Percentiles rank a stretch among this genome's conserved stretches.
These are phyloP conservation scores for Pythium periplocum DNA, from an alignment of 352 stramenopile genomes.

Conservation along the genomic window DNA sequence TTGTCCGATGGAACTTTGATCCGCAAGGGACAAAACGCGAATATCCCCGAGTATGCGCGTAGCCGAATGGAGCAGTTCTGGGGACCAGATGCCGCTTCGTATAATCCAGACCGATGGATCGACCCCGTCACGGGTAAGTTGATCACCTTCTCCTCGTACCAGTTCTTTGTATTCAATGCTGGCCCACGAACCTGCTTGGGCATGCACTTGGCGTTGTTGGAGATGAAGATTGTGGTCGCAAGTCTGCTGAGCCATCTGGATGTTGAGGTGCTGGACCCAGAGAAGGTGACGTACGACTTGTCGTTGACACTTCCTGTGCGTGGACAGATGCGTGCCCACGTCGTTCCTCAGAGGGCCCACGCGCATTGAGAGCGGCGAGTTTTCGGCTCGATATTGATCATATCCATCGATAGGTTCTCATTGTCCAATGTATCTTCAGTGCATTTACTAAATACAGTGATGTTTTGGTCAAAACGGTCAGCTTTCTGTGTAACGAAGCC, in stretches of 20 bases:
- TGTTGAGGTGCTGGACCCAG: slow-evolving; percentile 25
- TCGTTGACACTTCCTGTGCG: slow-evolving; percentile 48
- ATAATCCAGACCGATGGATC: slow-evolving; percentile 68
- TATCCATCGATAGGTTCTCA: too few relatives aligned
- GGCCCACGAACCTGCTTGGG: slow-evolving; percentile 68
- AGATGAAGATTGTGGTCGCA: slow-evolving; percentile 75
- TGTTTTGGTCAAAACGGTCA: too few relatives aligned
- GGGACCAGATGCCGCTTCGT: slow-evolving; percentile 47
- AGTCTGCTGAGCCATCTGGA: slow-evolving; percentile 57
- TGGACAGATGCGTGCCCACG: neutral
- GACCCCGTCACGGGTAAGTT: slow-evolving; percentile 28
- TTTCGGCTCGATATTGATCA: slow-evolving; percentile 13
- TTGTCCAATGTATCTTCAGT: too few relatives aligned
- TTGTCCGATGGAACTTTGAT: slow-evolving; percentile 66
- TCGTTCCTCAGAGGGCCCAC: too few relatives aligned
- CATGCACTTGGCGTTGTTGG: slow-evolving; percentile 67
- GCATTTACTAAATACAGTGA: too few relatives aligned
- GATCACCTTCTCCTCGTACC: slow-evolving; percentile 35
- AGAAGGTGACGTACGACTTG: slow-evolving; percentile 38
- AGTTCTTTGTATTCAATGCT: slow-evolving; percentile 72
- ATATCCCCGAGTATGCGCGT: slow-evolving; percentile 43
- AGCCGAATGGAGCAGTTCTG: slow-evolving; percentile 52
- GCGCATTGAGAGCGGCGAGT: slow-evolving; percentile 19
- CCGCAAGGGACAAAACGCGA: slow-evolving; percentile 19
- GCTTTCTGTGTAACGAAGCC: too few relatives aligned